Conservation (phyloP, 2,329 filamentous ascomycete genomes). For the Fonsecaea monophora region DNA sequence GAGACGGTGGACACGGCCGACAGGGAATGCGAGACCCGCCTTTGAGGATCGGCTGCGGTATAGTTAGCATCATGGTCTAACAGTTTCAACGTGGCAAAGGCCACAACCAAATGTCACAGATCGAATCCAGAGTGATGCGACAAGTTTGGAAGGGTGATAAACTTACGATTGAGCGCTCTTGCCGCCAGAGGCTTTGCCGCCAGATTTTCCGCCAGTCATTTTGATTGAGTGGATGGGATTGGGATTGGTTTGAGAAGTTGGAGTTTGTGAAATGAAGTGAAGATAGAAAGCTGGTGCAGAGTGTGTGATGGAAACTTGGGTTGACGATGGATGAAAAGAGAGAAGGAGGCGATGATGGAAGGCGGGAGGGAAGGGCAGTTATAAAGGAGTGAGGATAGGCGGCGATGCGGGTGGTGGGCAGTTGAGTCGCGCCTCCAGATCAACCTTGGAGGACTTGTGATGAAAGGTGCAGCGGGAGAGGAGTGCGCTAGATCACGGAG, state of each 20-base stretch:
- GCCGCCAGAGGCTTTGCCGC: constrained; percentile 98
- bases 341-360: constrained; percentile 42
- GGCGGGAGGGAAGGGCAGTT: constrained; percentile 48
- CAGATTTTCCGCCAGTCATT: constrained; percentile 99
- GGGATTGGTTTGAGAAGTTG: constrained; percentile 45
- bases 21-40: constrained; percentile 97
- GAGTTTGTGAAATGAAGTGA: constrained; percentile 43
- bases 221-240: constrained; percentile 63
- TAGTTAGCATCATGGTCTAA: constrained; percentile 49
- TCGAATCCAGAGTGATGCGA: constrained; percentile 44
- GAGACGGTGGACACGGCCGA: constrained; percentile 99
- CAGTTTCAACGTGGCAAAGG: not conserved
- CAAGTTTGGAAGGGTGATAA: constrained; percentile 16
- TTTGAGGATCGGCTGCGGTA: constrained; percentile 88
- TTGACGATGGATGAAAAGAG: constrained; percentile 43
- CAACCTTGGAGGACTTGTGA: constrained; percentile 46
- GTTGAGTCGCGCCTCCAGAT: constrained; percentile 51
- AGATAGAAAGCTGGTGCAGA: constrained; percentile 39
- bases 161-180: constrained; percentile 99
- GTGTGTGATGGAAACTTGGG: constrained; percentile 40
- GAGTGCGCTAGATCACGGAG: constrained; percentile 30
- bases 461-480: constrained; percentile 19
- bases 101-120: constrained; percentile 32
- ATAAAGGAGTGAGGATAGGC: constrained; percentile 52
- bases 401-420: constrained; percentile 50